A percentile compares a stretch with the other conserved stretches of the same genome.
Conservation (phyloP, 495 filamentous ascomycete genomes). For the Xylona heveae region DNA sequence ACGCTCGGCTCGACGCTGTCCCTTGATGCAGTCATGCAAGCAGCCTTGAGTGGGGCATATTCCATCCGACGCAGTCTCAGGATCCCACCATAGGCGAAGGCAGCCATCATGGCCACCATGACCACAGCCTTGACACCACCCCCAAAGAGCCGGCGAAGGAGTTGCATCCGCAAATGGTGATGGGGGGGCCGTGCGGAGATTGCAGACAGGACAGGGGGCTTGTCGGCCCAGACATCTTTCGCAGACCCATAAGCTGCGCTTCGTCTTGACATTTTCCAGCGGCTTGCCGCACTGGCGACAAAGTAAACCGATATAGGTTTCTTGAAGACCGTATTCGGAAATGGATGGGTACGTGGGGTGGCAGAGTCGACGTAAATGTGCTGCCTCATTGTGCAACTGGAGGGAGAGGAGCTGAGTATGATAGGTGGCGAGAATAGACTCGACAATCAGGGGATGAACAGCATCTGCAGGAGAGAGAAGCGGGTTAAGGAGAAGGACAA, state of each 20-base stretch:
- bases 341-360: slow-evolving; percentile 35
- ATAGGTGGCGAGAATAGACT: slow-evolving; percentile 37
- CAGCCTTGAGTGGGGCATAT: slow-evolving; percentile 55
- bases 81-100: slow-evolving; percentile 42
- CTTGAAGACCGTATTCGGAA: slow-evolving; percentile 29
- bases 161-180: slow-evolving; percentile 3
- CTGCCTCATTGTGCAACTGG: slow-evolving; percentile 43
- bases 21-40: slow-evolving; percentile 49
- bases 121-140: slow-evolving; percentile 51
- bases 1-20: slow-evolving; percentile 32
- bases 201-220: slow-evolving; percentile 3
- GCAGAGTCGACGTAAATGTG: slow-evolving; percentile 45
- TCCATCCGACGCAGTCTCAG: slow-evolving; percentile 34
- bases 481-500: too few species aligned
- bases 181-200: slow-evolving; percentile 6
- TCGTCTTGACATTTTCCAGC: slow-evolving; percentile 20
- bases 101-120: slow-evolving; percentile 57
- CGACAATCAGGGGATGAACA: slow-evolving; percentile 23
- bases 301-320: slow-evolving; percentile 21
- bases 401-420: slow-evolving; percentile 41
- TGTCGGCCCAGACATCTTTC: slow-evolving; percentile 3
- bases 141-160: slow-evolving; percentile 27
- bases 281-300: slow-evolving; percentile 31
- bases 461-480: too few species aligned
- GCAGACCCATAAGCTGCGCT: slow-evolving; percentile 4